Conservation (phyloP, 2,329 filamentous ascomycete species). For the Fusarium subtropicale region DNA sequence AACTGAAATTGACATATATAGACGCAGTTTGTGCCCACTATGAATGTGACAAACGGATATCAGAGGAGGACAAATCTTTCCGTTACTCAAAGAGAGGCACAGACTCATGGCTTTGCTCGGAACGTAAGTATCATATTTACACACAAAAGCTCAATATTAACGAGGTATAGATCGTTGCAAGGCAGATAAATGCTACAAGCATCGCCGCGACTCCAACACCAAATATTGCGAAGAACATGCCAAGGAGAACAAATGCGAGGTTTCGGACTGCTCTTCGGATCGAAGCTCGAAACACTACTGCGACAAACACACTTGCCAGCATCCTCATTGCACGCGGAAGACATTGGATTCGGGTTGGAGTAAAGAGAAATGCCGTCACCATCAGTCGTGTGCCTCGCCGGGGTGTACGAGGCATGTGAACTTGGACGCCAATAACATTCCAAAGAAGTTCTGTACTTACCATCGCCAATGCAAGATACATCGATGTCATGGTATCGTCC, state of each 20-base stretch:
- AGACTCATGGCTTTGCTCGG: slow-evolving; percentile 14
- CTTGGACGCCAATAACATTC: background rate
- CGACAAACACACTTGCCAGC: slow-evolving; percentile 16
- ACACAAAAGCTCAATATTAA: background rate
- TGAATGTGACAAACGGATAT: background rate
- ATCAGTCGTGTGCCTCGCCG: slow-evolving; percentile 30
- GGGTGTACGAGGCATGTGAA: slow-evolving; percentile 8
- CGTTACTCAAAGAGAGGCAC: background rate
- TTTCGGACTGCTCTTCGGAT: slow-evolving; percentile 2
- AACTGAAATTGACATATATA: background rate
- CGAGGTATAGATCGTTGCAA: slow-evolving; percentile 10
- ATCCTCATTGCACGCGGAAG: background rate
- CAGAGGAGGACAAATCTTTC: background rate
- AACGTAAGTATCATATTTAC: background rate
- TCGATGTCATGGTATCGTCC: slow-evolving; percentile 17
- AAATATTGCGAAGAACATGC: slow-evolving; percentile 22
- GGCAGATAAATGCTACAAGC: slow-evolving; percentile 6
- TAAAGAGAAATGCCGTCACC: slow-evolving; percentile 7
- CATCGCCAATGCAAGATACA: slow-evolving; percentile 26
- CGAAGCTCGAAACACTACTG: slow-evolving; percentile 8
- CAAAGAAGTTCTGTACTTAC: slow-evolving; percentile 14
- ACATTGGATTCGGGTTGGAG: background rate
- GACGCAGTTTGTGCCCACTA: slow-evolving; percentile 4
- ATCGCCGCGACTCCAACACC: background rate
- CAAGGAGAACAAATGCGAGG: slow-evolving; percentile 1